Percentiles rank a stretch among this genome's conserved stretches.
phyloP scores from a whole-genome alignment of 2,329 filamentous ascomycete species.

The Xylaria sp. region DNA sequence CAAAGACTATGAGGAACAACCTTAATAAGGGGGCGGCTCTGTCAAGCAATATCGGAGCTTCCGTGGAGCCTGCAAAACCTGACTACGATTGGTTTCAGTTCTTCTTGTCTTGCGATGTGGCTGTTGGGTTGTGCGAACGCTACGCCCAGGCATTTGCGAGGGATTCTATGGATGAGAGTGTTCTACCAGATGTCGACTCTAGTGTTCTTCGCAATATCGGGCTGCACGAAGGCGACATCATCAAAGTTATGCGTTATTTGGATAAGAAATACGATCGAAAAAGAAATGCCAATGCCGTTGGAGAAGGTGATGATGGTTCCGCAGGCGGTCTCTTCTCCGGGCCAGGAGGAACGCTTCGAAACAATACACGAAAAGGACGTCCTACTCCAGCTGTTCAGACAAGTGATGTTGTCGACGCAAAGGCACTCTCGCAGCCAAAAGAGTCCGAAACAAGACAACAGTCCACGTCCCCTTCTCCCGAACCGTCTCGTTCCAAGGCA shows the following conservation, averaged over 20 bases:
- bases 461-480: conserved; percentile 53
- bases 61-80: conserved; percentile 70
- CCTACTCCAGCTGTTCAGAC: conserved; percentile 88
- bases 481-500: conserved; percentile 46
- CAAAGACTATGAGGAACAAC: conserved; percentile 53
- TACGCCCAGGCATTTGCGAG: conserved; percentile 89
- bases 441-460: conserved; percentile 57
- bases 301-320: conserved; percentile 65
- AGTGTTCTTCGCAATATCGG: conserved; percentile 86
- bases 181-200: conserved; percentile 88
- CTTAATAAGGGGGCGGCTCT: conserved; percentile 46
- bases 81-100: conserved; percentile 99
- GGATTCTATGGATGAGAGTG: conserved; percentile 96
- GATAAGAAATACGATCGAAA: conserved; percentile 83
- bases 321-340: conserved; percentile 82
- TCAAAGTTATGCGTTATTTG: conserved; percentile 91
- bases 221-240: conserved; percentile 94
- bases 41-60: conserved; percentile 64
- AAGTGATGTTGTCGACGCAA: conserved; percentile 87
- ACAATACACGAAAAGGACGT: conserved; percentile 93
- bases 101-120: conserved; percentile 91
- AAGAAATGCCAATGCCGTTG: conserved; percentile 49
- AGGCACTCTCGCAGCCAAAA: conserved; percentile 78
- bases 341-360: conserved; percentile 87
- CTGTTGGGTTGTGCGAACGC: conserved; percentile 91